Conservation (phyloP, 352 stramenopile genomes). For the Phytophthora ramorum region DNA sequence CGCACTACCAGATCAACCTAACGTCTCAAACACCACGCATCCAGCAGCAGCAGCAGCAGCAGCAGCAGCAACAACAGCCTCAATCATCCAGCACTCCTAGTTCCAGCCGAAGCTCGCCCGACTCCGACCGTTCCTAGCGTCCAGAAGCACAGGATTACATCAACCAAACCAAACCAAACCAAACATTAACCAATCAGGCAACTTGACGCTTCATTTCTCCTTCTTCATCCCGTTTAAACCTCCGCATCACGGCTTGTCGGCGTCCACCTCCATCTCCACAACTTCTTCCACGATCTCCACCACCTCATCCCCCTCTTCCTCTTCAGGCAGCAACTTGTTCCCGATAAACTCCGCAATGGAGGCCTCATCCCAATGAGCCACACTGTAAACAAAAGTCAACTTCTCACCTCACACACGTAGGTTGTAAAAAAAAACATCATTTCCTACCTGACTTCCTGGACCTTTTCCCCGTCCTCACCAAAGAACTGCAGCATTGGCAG, state of each 20-base stretch:
- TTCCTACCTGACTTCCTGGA: slow-evolving; percentile 72
- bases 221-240: neutral
- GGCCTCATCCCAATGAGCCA: slow-evolving; percentile 77
- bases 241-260: slow-evolving; percentile 23
- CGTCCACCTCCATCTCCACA: slow-evolving; percentile 33
- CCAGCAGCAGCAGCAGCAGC: slow-evolving; percentile 27
- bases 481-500: slow-evolving; percentile 75
- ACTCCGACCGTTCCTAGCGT: slow-evolving; percentile 25
- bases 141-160: slow-evolving; percentile 21
- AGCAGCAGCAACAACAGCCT: slow-evolving; percentile 8
- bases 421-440: slow-evolving; percentile 5
- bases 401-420: neutral
- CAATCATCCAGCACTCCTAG: neutral
- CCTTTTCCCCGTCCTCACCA: slow-evolving; percentile 49
- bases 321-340: slow-evolving; percentile 55
- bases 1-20: slow-evolving; percentile 55
- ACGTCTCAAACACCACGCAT: slow-evolving; percentile 27
- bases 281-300: slow-evolving; percentile 15
- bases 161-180: slow-evolving; percentile 3
- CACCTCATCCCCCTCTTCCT: slow-evolving; percentile 14
- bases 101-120: slow-evolving; percentile 9
- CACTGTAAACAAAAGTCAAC: slow-evolving; percentile 35
- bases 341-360: slow-evolving; percentile 77
- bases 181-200: slow-evolving; percentile 1
- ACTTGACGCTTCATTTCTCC: slow-evolving; percentile 9